These are phyloP conservation scores for Ecytonucleospora hepatopenaei DNA, from an alignment of 371 early-diverging fungal species.

Conservation along the genomic window DNA sequence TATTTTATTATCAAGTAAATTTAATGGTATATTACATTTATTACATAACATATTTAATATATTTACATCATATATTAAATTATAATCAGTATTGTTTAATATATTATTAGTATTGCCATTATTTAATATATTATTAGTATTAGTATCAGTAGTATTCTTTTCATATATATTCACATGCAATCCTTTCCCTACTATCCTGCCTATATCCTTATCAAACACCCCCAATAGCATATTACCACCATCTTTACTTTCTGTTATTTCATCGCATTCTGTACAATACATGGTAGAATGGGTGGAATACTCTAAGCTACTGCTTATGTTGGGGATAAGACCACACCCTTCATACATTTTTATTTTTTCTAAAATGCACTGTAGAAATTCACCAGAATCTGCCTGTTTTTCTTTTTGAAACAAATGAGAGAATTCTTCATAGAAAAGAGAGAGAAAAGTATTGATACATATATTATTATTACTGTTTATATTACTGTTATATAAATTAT, in stretches of 20 bases:
- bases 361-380: slow-evolving; percentile 39
- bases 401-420: slow-evolving; percentile 31
- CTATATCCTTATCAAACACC: slow-evolving; percentile 13
- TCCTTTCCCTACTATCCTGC: slow-evolving; percentile 11
- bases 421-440: slow-evolving; percentile 23
- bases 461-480: neutral
- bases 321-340: slow-evolving; percentile 21
- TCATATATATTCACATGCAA: slow-evolving; percentile 1
- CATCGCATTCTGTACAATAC: slow-evolving; percentile 17
- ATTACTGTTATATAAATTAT: neutral
- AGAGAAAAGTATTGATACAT: slow-evolving; percentile 17
- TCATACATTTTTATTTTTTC: slow-evolving; percentile 31
- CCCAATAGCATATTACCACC: slow-evolving; percentile 4
- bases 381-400: slow-evolving; percentile 51
- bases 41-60: neutral
- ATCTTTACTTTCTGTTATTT: neutral
- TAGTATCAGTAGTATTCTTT: slow-evolving; percentile 5
- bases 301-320: slow-evolving; percentile 20
- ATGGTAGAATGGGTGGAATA: slow-evolving; percentile 15
- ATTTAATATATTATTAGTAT: neutral
- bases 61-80: no score
- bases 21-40: neutral
- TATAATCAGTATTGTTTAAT: no score
- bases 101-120: no score
- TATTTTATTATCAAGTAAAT: neutral